Base-by-base conservation (phyloP, 2,329 filamentous ascomycete genomes). In the Dactylellina drechsleri region DNA sequence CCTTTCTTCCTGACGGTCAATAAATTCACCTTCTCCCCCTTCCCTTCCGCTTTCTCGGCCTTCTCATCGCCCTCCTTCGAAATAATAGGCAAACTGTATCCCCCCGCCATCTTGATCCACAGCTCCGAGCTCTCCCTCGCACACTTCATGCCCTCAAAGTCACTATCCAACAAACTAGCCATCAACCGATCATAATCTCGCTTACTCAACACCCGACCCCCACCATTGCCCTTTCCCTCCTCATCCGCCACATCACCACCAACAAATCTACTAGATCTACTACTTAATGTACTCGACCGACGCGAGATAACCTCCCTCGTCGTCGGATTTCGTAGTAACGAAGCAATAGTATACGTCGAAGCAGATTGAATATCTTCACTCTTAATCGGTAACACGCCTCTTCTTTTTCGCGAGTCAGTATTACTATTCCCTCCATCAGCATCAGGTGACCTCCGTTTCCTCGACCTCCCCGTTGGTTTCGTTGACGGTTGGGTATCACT, bases 111-210 rank as follows among this genome's bases (percentile, higher is more conserved):
- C 50, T 82, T 80, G 50, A 83, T 78, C 80, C 83, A 84, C 18
- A 80, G 78, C 68, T 81, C 82, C 4, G 82, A 84, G 64, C 83
- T 84, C 43, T 81, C 78, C 28, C 80, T 78, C 4, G 82, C 80
- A 15, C 82, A 79, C 5, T 82, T 79, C 40, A 81, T 77, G 50
- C 81, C 80, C 54, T 82, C 81, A 57, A 84, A 84, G 67, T 84
- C 83, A 61, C 83, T 81, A 13, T 82, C 80, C 7, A 84, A 77
- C 8, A 84, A 79, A 23, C 81, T 80, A 47, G 82, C 80, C 68
- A 82, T 82, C 26, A 82, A 80, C 1, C 77, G 77, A 59, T 83
- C 81, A 75, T 84, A 84, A 68, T 83, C 81, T 28, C 79, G 77
- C 56, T 83, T 80, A 53, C 77, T 80, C 16, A 84, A 76, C 13